Conservation (phyloP, 257 asterid genomes). For the Salvia splendens region DNA sequence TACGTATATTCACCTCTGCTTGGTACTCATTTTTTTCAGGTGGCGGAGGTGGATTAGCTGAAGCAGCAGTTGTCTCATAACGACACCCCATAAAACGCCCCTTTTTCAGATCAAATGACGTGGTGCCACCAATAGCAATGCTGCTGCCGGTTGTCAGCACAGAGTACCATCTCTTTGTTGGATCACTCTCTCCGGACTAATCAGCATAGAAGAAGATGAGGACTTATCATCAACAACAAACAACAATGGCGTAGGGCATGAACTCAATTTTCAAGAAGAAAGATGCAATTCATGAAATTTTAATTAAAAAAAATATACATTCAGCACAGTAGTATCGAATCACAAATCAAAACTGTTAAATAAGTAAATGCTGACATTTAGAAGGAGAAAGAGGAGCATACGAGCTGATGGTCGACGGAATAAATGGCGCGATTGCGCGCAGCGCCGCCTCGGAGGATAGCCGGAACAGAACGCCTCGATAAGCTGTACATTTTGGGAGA, state of each 20-base stretch:
- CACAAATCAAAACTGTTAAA: neutral
- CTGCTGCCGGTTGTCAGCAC: conserved; percentile 40
- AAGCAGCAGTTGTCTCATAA: conserved; percentile 68
- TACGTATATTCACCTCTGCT: conserved; percentile 72
- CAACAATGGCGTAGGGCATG: too few relatives aligned
- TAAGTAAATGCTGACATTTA: neutral
- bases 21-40: conserved; percentile 85
- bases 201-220: conserved; percentile 10
- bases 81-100: conserved; percentile 45
- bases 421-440: conserved; percentile 53
- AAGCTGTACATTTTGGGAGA: conserved; percentile 54
- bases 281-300: neutral
- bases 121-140: conserved; percentile 25
- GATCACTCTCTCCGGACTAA: conserved; percentile 53
- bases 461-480: conserved; percentile 62
- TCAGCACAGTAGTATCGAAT: neutral
- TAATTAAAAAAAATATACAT: neutral
- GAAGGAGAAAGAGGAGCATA: conserved; percentile 16
- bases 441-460: conserved; percentile 49
- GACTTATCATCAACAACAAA: too few relatives aligned
- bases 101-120: conserved; percentile 38
- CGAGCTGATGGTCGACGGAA: conserved; percentile 41
- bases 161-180: conserved; percentile 55
- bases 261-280: neutral
- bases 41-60: conserved; percentile 47